Evolutionary conservation across 2,329 filamentous ascomycete genomes (phyloP), one percentile per base, ranked within the genome.

Genomic region (Davidsoniella virescens): DNA sequence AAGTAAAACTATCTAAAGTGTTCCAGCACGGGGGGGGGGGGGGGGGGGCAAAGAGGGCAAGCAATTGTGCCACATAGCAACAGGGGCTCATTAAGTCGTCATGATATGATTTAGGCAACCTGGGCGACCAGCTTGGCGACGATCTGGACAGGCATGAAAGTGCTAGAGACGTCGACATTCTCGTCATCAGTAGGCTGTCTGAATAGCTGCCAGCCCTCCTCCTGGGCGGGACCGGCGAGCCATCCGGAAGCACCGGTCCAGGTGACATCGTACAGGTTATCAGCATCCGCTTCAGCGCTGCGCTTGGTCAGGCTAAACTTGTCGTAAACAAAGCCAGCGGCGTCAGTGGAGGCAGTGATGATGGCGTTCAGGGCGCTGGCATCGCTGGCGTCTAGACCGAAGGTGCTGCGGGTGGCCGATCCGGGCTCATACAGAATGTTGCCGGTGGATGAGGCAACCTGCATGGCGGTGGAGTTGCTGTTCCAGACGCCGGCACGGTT

Each of bases 81-180:
- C 5, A 12, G 29, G 12, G 8, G 8, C 12, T 33, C 29, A 3
- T 33, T 12, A 9, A 33, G 29, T 12, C 29, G 29, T 33, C 26
- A n/a, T n/a, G n/a, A 9, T 9, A 4, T 12, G 1, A 33, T 9
- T 33, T 33, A 33, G 2, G 29, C 29, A 12, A 33, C 42, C 36
- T 48, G 38, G n/a, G 41, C 45, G 23, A 51, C 42, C 17, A 51
- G n/a, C 49, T 54, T 54, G 3, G 52, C 52, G 9, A 51, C 20
- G 17, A 54, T 37, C 10, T 44, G 23, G 9, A 54, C 36, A 7
- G 44, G 44, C 18, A 51, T 51, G 42, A 40, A 51, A 25, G 39
- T 23, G 29, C 37, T n/a, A 20, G 47, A 46, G 1, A 46, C 18
- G 2, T 17, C 6, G 10, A 36, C 39, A 7, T 29, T 20, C 6